phyloP scores from a whole-genome alignment of 768 basidiomycete genomes.

The Trametes sanguinea region DNA sequence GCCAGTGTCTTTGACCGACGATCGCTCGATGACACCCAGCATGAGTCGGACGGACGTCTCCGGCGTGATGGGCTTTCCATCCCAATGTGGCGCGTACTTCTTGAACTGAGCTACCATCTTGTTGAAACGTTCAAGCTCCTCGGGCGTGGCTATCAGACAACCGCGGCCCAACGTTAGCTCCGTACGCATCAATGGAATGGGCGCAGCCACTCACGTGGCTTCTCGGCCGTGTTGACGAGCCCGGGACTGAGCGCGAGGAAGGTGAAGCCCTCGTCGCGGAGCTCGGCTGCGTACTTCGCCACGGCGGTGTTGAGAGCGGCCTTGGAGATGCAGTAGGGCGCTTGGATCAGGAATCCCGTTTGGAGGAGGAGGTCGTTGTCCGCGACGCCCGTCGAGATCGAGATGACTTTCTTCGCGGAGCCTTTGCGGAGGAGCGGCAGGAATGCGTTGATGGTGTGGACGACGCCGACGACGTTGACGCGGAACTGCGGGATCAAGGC shows the following conservation, averaged over 20 bases:
- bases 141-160: constrained; percentile 13
- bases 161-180: not conserved
- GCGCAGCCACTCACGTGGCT: constrained; percentile 12
- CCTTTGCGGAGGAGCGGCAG: constrained; percentile 41
- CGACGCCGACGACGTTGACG: constrained; percentile 39
- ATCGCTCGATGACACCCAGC: constrained; percentile 9
- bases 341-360: constrained; percentile 7
- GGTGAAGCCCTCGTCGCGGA: constrained; percentile 34
- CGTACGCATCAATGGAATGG: no score
- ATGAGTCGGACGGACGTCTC: constrained; percentile 20
- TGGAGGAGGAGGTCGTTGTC: constrained; percentile 31
- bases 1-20: constrained; percentile 22
- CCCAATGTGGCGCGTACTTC: constrained; percentile 8
- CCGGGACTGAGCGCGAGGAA: constrained; percentile 43
- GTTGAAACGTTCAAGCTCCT: constrained; percentile 26
- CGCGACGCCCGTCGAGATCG: constrained; percentile 34
- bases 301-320: constrained; percentile 40
- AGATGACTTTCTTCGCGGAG: constrained; percentile 39
- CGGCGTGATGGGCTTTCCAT: constrained; percentile 7
- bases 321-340: constrained; percentile 41
- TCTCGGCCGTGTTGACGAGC: constrained; percentile 36
- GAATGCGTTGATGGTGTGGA: constrained; percentile 40
- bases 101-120: constrained; percentile 32
- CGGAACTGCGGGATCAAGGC: constrained; percentile 25
- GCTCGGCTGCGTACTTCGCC: constrained; percentile 37